Evolutionary conservation across 2,329 filamentous ascomycete species (phyloP), one percentile per base, ranked within the genome.

Genomic region (Pseudocercospora cruenta): DNA sequence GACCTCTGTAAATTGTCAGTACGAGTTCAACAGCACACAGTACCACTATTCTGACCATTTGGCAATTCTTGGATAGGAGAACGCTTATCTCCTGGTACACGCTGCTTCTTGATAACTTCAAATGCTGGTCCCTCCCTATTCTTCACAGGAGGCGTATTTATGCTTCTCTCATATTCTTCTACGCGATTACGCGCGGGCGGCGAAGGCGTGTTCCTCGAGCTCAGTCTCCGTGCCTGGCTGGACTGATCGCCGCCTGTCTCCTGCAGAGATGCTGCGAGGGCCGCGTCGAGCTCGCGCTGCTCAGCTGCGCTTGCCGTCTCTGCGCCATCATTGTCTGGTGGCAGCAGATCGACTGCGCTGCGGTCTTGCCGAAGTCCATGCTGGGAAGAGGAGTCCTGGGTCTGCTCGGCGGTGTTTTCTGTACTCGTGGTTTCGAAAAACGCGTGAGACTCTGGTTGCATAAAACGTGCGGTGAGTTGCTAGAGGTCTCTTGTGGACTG

Each of bases 51-150:
- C 53, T 61, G 57, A 96, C 94, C 94, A 82, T 96, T 97, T 6
- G 94, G 93, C 69, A 97, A 89, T 62, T 82, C 81, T 45, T 83
- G 80, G 47, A 90, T 80, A 28, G 85, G 82, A 49, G 82, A 79
- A 55, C 77, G 79, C 70, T 81, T 81, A 63, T 82, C 79, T 43
- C 77, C 79, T 12, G 80, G 78, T 66, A 78, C 81, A 59, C 80
- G 76, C 6, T 76, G 75, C 70, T 80, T 82, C 75, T 82, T 82
- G 65, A 85, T 79, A 21, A 87, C 81, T 72, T 84, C 84, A 68
- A 88, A 87, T 16, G 77, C 78, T 64, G 81, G 80, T 2, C 82
- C 81, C 65, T 82, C 78, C 65, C 74, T 79, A 70, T 75, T 81
- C 69, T 72, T 80, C 69, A 72, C 75, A 72, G 72, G 78, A 66